A percentile compares a stretch with the other conserved stretches of the same genome.
These are phyloP conservation scores for Croton laevigatus DNA, from an alignment of 441 rosid genomes.

Conservation along the genomic window DNA sequence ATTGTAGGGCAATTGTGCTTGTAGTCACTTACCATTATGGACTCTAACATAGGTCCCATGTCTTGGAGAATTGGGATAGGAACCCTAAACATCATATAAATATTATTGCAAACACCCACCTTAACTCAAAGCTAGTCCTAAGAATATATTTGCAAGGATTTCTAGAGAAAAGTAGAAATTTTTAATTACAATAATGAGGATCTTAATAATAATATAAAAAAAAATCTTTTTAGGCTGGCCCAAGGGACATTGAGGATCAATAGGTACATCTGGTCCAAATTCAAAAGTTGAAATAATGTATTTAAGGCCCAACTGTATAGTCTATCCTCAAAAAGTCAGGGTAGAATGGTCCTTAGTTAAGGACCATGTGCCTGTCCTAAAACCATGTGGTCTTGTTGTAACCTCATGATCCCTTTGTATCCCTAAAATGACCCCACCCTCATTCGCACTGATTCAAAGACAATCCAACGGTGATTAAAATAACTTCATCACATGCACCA, in stretches of 20 bases:
- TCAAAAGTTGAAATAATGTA: not conserved
- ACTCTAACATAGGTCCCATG: not conserved
- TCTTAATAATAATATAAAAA: not conserved
- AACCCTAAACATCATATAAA: not conserved
- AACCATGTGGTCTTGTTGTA: not conserved
- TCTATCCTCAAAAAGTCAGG: not conserved
- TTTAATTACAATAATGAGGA: not conserved
- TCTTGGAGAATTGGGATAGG: conserved; percentile 1
- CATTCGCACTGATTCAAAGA: conserved; percentile 8
- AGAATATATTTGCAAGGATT: no score
- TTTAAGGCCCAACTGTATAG: conserved; percentile 3
- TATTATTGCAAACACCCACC: conserved; percentile 1
- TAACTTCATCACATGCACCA: conserved; percentile 16
- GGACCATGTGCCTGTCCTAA: not conserved
- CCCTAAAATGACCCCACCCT: not conserved
- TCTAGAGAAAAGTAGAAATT: not conserved
- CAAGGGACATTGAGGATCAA: not conserved
- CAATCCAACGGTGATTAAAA: conserved; percentile 20
- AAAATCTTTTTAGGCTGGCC: not conserved
- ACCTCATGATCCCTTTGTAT: not conserved
- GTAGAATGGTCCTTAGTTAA: not conserved
- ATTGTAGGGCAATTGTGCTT: not conserved
- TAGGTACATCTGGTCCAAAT: not conserved
- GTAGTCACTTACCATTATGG: not conserved
- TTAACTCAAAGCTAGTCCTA: not conserved